Conservation (phyloP, 2,329 filamentous ascomycete genomes). For the Endoconidiophora polonica region DNA sequence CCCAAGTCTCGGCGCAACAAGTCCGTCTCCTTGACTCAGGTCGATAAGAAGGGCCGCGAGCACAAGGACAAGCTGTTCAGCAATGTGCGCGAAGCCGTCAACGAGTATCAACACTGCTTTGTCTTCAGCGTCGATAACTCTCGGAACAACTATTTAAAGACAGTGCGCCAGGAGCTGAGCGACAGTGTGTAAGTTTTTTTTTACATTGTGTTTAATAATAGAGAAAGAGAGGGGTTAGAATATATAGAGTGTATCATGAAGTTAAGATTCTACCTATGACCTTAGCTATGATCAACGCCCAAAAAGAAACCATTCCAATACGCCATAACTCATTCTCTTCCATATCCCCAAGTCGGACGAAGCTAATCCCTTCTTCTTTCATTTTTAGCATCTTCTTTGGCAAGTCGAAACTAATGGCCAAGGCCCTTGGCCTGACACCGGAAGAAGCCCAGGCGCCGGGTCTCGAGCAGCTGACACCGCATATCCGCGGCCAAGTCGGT, state of each 20-base stretch:
- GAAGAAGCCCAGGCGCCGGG: slow-evolving; percentile 70
- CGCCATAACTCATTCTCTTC: too few species aligned
- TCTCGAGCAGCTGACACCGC: slow-evolving; percentile 49
- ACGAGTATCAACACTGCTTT: slow-evolving; percentile 79
- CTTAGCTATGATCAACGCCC: too few species aligned
- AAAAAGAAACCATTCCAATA: too few species aligned
- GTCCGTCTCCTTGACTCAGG: slow-evolving; percentile 78
- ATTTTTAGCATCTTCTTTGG: slow-evolving; percentile 78
- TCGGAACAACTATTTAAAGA: slow-evolving; percentile 92
- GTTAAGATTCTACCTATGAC: too few species aligned
- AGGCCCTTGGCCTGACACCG: slow-evolving; percentile 66
- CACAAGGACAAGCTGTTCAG: slow-evolving; percentile 79
- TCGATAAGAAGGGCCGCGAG: slow-evolving; percentile 82
- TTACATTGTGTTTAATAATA: too few species aligned
- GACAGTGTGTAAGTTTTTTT: slow-evolving; percentile 54
- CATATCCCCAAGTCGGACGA: too few species aligned
- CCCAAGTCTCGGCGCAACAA: slow-evolving; percentile 90
- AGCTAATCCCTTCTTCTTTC: too few species aligned
- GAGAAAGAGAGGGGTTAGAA: too few species aligned
- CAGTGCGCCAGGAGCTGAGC: slow-evolving; percentile 66
- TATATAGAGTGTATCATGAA: too few species aligned
- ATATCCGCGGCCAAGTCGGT: slow-evolving; percentile 70
- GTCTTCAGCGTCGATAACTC: slow-evolving; percentile 93
- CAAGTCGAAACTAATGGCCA: slow-evolving; percentile 98
- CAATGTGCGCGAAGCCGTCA: slow-evolving; percentile 71